A percentile compares a stretch with the other conserved stretches of the same genome.
Evolutionary conservation across 371 early-diverging fungal genomes (phyloP).

Genomic region (Mucor lusitanicus): DNA sequence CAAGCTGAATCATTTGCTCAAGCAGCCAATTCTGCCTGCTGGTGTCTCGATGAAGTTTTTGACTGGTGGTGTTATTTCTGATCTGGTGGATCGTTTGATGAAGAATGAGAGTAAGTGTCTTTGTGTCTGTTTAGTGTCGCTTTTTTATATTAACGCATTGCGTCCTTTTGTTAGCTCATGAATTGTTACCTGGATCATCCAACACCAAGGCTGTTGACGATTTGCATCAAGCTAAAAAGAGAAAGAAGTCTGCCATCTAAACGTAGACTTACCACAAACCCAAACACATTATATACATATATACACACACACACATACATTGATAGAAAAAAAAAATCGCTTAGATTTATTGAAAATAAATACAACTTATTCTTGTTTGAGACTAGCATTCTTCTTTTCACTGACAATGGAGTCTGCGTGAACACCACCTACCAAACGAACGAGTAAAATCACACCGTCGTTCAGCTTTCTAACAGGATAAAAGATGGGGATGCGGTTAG

Average conservation of each 20-base stretch:
- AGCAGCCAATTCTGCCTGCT: constrained; percentile 69
- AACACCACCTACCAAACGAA: constrained; percentile 40
- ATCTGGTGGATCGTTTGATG: constrained; percentile 64
- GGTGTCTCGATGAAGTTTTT: constrained; percentile 75
- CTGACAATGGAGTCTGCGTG: constrained; percentile 42
- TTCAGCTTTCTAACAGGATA: constrained; percentile 49
- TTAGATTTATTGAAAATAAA: background rate
- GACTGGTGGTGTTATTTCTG: constrained; percentile 68
- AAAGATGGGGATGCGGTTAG: constrained; percentile 47
- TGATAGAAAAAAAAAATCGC: background rate
- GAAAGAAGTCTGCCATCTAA: constrained; percentile 11
- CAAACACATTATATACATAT: background rate
- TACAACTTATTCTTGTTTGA: constrained; percentile 16
- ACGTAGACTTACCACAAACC: too few species aligned
- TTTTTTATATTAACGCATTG: background rate
- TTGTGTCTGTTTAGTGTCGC: background rate
- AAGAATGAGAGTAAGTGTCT: constrained; percentile 29
- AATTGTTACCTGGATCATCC: constrained; percentile 42
- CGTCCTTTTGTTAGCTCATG: constrained; percentile 25
- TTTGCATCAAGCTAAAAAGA: constrained; percentile 28
- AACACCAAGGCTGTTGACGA: constrained; percentile 48
- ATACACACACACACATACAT: background rate
- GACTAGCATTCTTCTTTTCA: constrained; percentile 30
- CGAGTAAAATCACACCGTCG: constrained; percentile 34
- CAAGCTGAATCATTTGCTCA: constrained; percentile 62